Evolutionary conservation across 1,284 basidiomycete species (phyloP), one percentile per base, ranked within the genome.

Genomic region (Jaminaea rosea): DNA sequence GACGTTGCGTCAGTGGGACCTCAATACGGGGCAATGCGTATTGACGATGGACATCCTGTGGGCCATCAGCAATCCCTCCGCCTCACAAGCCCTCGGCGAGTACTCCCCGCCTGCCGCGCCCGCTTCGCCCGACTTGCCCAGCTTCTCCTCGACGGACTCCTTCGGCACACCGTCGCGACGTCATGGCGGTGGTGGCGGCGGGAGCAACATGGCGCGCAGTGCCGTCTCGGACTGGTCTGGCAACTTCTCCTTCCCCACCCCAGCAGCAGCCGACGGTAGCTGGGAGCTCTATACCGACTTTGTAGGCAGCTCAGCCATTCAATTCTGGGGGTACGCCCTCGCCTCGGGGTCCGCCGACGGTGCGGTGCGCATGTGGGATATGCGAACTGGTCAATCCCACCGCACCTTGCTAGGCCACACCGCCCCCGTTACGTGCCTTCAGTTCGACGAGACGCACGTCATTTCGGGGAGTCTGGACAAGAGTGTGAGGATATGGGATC

Each of bases 11-110:
- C 92, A 98, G 75, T 98, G 94, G 94, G 93, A 98, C 73, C 82
- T 98, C 51, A 83, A 83, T 34, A 97, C 93, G 0, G 93, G 93
- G 4, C 93, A 98, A 51, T 97, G 93, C 74, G 85, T 98, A 46
- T 84, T 96, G 78, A 94, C 93, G 10, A 99, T 99, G 94, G 94
- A 99, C 76, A 94, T 99, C 56, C 82, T 99, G 17, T 99, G 94
- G 94, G 93, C 93, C 2, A 96, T 98, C 64, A 89, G 89, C 15
- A 93, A 98, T 76, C 85, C 90, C 1, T 80, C 84, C 8, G 75
- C 80, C n/a, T 73, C 79, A 64, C 80, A 58, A 75, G 50, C 71
- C 78, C 53, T 68, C 8, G 69, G 71, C 17, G 55, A 58, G 37
- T 21, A 11, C 19, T 17, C 39, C 4, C 39, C 39, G 13, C 34